Percentiles rank a stretch among this genome's conserved stretches.
These are phyloP conservation scores for Cadophora sp. DNA, from an alignment of 2,329 filamentous ascomycete species.

Conservation along the genomic window DNA sequence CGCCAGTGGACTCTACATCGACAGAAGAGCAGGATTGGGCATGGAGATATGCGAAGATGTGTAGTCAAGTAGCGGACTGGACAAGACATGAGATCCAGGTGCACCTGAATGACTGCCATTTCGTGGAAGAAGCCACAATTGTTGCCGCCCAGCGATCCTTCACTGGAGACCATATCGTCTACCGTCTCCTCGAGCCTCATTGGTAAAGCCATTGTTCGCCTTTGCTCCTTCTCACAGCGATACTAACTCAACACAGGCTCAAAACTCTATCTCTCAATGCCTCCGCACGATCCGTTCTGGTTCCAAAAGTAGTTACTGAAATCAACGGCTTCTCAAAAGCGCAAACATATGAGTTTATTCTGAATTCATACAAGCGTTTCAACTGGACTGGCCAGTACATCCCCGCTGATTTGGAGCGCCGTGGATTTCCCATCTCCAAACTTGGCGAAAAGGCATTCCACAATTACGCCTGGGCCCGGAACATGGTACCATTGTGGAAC, in stretches of 20 bases:
- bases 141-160: conserved; percentile 53
- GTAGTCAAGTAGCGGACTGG: conserved; percentile 56
- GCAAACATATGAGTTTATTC: conserved; percentile 41
- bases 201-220: conserved; percentile 47
- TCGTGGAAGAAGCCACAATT: conserved; percentile 56
- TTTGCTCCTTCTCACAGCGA: too few relatives aligned
- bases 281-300: conserved; percentile 51
- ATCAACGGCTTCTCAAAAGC: conserved; percentile 50
- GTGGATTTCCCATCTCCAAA: not conserved
- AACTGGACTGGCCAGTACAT: not conserved
- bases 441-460: not conserved
- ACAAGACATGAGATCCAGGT: conserved; percentile 54
- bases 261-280: conserved; percentile 58
- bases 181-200: conserved; percentile 47
- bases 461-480: not conserved
- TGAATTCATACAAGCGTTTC: not conserved
- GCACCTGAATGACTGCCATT: conserved; percentile 53
- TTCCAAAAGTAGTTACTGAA: conserved; percentile 52
- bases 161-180: conserved; percentile 6
- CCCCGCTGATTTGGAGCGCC: not conserved
- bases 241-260: conserved; percentile 55
- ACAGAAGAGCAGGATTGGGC: conserved; percentile 54
- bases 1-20: not conserved
- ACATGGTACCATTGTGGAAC: not conserved
- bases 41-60: conserved; percentile 60